Base-by-base conservation (phyloP, 2,329 filamentous ascomycete genomes). In the Thelonectria discophora region DNA sequence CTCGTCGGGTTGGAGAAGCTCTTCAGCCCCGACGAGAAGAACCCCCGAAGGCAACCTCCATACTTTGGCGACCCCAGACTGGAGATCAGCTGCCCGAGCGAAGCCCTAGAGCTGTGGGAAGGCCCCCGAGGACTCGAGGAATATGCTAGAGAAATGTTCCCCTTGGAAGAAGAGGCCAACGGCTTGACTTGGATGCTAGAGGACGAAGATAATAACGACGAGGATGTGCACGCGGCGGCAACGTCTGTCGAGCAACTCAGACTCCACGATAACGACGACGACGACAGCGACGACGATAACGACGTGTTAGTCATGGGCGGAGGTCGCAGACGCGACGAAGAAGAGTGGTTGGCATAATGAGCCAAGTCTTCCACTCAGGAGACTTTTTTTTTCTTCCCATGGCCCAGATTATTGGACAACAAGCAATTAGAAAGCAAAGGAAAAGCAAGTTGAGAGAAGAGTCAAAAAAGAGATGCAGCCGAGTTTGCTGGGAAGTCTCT, bases 141-240 rank as follows among this genome's bases (percentile, higher is more conserved):
- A 77, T 99, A 98, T 75, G 94, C 94, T 1, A 85, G 91, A 50
- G 95, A 98, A 75, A 93, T 96, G 27, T 98, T 98, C 72, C 92
- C 93, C 0, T 85, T 97, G 12, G 95, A 99, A 77, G 95, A 99
- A 79, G 90, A 94, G 69, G 93, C 93, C 32, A 98, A 98, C 75
- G 94, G 94, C 5, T 80, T 95, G 73, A 92, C 90, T 15, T 99
- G 95, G 95, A 98, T 97, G 94, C 74, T 84, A 45, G 83, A 85
- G 5, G 83, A 84, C 11, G 82, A 82, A 40, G 81, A 81, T 21
- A 73, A 69, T 34, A 73, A 69, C 8, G 76, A 76, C 17, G 77
- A 78, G n/a, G 76, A 75, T 54, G 63, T 74, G 60, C 74, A 73
- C 65, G 70, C 66, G 64, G 72, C 76, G 24, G 70, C 74, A 39